Conservation (phyloP, 2,329 filamentous ascomycete genomes). For the Aspergillus niger region DNA sequence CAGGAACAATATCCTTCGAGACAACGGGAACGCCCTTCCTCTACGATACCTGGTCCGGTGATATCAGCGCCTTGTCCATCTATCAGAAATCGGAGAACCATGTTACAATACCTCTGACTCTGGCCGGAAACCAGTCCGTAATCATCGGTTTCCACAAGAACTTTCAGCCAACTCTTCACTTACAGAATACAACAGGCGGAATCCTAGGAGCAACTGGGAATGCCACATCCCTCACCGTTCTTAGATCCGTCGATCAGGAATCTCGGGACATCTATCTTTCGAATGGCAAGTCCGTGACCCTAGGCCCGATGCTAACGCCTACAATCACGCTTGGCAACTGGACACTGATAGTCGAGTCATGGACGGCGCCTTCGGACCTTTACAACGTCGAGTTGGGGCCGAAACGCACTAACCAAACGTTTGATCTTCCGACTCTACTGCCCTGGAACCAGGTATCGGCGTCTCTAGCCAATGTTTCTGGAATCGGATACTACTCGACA, state of each 20-base stretch:
- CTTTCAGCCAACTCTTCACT: background rate
- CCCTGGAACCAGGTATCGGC: conserved; percentile 39
- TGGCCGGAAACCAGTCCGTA: conserved; percentile 44
- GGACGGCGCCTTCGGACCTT: conserved; percentile 40
- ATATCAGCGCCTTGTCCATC: conserved; percentile 31
- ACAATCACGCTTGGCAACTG: conserved; percentile 33
- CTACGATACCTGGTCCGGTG: conserved; percentile 49
- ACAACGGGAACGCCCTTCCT: conserved; percentile 37
- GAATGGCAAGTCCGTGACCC: background rate
- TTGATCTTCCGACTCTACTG: conserved; percentile 30
- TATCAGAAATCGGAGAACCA: conserved; percentile 31
- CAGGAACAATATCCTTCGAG: conserved; percentile 31
- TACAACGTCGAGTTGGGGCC: conserved; percentile 24
- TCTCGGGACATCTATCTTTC: background rate
- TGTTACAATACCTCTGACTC: conserved; percentile 37
- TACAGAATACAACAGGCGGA: conserved; percentile 15
- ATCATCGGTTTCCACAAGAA: conserved; percentile 40
- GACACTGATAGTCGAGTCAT: conserved; percentile 43
- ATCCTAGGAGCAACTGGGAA: background rate
- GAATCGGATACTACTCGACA: conserved; percentile 23
- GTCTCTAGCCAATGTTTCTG: conserved; percentile 29
- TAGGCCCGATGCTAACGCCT: background rate
- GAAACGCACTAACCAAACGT: conserved; percentile 33
- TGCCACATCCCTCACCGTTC: background rate
- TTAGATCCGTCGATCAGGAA: background rate